Evolutionary conservation across 108 stramenopile genomes (phyloP).

Genomic region (Poteriospumella lacustris): DNA sequence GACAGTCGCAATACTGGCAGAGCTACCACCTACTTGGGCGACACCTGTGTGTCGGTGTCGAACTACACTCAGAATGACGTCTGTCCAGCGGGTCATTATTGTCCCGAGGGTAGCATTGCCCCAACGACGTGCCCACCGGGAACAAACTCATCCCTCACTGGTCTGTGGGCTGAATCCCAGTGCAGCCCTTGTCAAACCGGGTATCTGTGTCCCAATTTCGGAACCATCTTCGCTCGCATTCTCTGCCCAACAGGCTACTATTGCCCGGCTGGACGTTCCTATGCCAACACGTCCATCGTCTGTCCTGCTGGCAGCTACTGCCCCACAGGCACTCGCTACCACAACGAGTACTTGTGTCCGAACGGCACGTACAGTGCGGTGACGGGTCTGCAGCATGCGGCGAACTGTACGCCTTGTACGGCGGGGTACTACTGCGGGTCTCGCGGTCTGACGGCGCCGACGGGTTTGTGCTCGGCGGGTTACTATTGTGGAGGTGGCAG

Average conservation of each 20-base stretch:
- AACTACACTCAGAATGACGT: slow-evolving; percentile 25
- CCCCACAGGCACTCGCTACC: slow-evolving; percentile 30
- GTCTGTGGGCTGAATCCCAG: not conserved
- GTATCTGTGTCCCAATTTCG: slow-evolving; percentile 21
- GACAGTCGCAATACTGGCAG: slow-evolving; percentile 20
- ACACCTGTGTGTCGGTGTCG: slow-evolving; percentile 35
- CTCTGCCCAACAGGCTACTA: slow-evolving; percentile 45
- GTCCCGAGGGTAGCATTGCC: slow-evolving; percentile 35
- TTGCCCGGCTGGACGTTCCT: slow-evolving; percentile 38
- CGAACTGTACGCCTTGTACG: slow-evolving; percentile 39
- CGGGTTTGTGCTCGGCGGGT: slow-evolving; percentile 12
- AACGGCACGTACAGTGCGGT: slow-evolving; percentile 38
- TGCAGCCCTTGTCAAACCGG: slow-evolving; percentile 36
- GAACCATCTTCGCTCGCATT: slow-evolving; percentile 33
- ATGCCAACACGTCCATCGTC: not conserved
- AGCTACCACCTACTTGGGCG: slow-evolving; percentile 14
- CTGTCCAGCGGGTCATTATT: slow-evolving; percentile 54
- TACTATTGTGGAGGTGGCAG: slow-evolving; percentile 28
- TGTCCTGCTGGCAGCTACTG: slow-evolving; percentile 16
- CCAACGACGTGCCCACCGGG: slow-evolving; percentile 45
- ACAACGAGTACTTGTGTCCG: slow-evolving; percentile 33
- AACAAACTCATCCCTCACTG: slow-evolving; percentile 34
- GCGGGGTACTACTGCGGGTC: slow-evolving; percentile 29
- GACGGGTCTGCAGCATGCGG: not conserved
- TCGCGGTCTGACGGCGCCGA: slow-evolving; percentile 19